Conservation (phyloP, 2,329 filamentous ascomycete genomes). For the Fusarium piperis region DNA sequence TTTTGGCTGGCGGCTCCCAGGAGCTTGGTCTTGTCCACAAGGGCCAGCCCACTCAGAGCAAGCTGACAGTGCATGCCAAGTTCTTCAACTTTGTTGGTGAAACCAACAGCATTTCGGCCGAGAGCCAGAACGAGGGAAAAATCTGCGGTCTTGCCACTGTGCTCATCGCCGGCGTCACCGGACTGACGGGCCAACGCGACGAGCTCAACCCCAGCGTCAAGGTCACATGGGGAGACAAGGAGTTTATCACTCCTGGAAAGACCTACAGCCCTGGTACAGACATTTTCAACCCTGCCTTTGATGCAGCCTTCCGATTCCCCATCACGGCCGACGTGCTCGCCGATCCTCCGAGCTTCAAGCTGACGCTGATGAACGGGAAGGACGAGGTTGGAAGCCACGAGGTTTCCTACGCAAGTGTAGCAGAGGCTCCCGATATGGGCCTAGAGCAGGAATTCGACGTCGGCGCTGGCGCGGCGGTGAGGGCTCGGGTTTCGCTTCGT, state of each 20-base stretch:
- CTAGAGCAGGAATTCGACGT: conserved; percentile 31
- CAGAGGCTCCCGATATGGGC: conserved; percentile 19
- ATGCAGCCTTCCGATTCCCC: conserved; percentile 37
- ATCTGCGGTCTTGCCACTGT: conserved; percentile 39
- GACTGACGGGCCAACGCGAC: conserved; percentile 35
- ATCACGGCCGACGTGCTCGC: conserved; percentile 31
- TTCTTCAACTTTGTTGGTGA: conserved; percentile 37
- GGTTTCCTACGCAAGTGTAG: conserved; percentile 24
- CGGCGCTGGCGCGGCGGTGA: conserved; percentile 29
- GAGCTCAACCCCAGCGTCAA: conserved; percentile 41
- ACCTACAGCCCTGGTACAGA: conserved; percentile 37
- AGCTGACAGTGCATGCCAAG: conserved; percentile 34
- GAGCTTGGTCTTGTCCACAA: conserved; percentile 34
- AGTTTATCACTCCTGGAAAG: conserved; percentile 35
- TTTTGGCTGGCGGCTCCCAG: conserved; percentile 33
- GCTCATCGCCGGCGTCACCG: conserved; percentile 33
- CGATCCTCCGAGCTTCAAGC: conserved; percentile 20
- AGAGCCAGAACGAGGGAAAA: conserved; percentile 30
- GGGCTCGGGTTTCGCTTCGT: conserved; percentile 31
- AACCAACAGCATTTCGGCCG: conserved; percentile 26
- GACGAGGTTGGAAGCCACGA: conserved; percentile 26
- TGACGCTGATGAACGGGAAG: conserved; percentile 31
- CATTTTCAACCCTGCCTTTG: conserved; percentile 41
- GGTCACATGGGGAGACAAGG: conserved; percentile 37
- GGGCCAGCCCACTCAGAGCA: conserved; percentile 30